A percentile compares a stretch with the other conserved stretches of the same genome.
These are phyloP conservation scores for Flaveria sonorensis DNA, from an alignment of 129 eudicot species.

Conservation along the genomic window DNA sequence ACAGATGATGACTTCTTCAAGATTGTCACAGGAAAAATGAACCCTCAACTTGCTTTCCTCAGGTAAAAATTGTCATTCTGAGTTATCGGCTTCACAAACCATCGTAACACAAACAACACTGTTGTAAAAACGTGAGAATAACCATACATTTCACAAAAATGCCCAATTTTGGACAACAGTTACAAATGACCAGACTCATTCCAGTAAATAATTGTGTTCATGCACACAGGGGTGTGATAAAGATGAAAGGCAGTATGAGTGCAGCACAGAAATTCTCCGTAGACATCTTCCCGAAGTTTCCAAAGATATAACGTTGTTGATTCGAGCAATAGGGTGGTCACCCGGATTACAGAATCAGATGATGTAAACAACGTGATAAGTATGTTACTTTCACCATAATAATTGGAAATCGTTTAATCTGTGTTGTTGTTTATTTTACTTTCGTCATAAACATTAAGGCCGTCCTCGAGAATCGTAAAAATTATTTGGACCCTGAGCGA, in stretches of 20 bases:
- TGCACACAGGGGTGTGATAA: constrained; percentile 78
- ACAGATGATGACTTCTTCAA: constrained; percentile 81
- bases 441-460: not conserved
- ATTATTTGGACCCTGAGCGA: too few species aligned
- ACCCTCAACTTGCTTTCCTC: constrained; percentile 97
- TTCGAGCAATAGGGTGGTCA: not conserved
- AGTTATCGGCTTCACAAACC: not conserved
- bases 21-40: constrained; percentile 87
- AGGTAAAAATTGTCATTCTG: constrained; percentile 42
- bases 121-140: not conserved
- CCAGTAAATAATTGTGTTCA: too few species aligned
- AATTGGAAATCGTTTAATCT: not conserved
- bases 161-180: not conserved
- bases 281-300: constrained; percentile 95
- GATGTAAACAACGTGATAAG: constrained; percentile 28
- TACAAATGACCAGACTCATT: too few species aligned
- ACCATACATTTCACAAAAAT: not conserved
- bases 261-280: constrained; percentile 95
- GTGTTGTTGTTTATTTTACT: not conserved
- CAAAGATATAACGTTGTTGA: constrained; percentile 67
- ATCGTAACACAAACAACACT: not conserved
- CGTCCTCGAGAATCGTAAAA: too few species aligned
- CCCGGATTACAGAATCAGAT: constrained; percentile 19
- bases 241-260: constrained; percentile 88
- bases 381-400: constrained; percentile 3